phyloP scores from a whole-genome alignment of 176 grass and related monocot species.

The Oryza brachyantha region DNA sequence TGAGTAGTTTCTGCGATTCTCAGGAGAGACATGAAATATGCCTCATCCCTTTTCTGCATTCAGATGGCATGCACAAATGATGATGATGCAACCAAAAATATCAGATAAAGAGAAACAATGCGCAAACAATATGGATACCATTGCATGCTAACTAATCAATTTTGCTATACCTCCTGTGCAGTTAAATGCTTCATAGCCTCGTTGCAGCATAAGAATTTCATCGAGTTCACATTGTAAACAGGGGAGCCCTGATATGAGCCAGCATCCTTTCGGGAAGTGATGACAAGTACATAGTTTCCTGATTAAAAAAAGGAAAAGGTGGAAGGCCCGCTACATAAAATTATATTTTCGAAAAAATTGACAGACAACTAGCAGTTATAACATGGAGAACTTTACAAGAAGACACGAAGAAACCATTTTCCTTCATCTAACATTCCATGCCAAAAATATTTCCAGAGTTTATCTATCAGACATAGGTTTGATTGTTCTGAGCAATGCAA shows the following conservation, averaged over 20 bases:
- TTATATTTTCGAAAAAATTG: constrained; percentile 12
- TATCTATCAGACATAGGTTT: constrained; percentile 7
- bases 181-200: constrained; percentile 86
- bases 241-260: constrained; percentile 67
- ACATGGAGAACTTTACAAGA: constrained; percentile 7
- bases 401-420: neutral
- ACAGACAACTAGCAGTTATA: neutral
- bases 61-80: constrained; percentile 17
- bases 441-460: neutral
- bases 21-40: constrained; percentile 93
- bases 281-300: constrained; percentile 87
- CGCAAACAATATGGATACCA: constrained; percentile 26
- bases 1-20: constrained; percentile 78
- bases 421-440: neutral
- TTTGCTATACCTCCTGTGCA: constrained; percentile 72
- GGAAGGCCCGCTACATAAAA: neutral
- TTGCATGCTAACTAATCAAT: constrained; percentile 10
- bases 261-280: constrained; percentile 76
- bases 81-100: constrained; percentile 17
- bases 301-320: constrained; percentile 42
- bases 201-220: constrained; percentile 88
- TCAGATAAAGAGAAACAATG: constrained; percentile 5
- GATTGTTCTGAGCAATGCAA: constrained; percentile 2
- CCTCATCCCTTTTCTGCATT: constrained; percentile 90
- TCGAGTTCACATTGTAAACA: constrained; percentile 67